Base-by-base conservation (phyloP, 2,329 filamentous ascomycete species). In the Gnomoniopsis smithogilvyi region DNA sequence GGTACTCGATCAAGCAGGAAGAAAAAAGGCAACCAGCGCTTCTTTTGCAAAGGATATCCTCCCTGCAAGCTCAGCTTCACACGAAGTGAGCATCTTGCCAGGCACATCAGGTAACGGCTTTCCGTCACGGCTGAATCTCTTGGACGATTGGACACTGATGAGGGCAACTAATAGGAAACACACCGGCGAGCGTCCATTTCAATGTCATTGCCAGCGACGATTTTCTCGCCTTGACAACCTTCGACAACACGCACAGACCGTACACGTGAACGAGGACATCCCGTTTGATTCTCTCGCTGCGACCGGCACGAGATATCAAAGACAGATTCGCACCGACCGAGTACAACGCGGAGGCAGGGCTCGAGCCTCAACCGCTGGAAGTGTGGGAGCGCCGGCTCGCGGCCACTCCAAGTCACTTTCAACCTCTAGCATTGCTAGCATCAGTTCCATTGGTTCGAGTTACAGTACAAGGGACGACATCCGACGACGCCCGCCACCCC, bases 231-330 rank as follows among this genome's bases (percentile, higher is more conserved):
- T 98, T 49, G 94, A 99, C 73, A 99, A 99, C 70, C 78, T 99
- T 54, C 87, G 95, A 60, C 95, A 99, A 71, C 95, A 99, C 79
- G 95, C 95, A 48, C 93, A 97, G 73, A 98, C 95, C 0, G 95
- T 99, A 1, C 95, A 99, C 72, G 90, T 96, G 59, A 97, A 98
- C 72, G 95, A 98, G 72, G 92, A 97, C 59, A 99, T 99, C 36
- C 95, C 95, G 3, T 87, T 88, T 45, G 92, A 97, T 72, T 98
- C 95, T 1, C 83, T 98, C 21, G 95, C 95, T 17, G 95, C 94
- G 3, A 95, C 91, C 1, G 92, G 93, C 24, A 96, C 93, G 10
- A 83, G 94, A 43, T 97, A 96, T 67, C 94, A 97, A 68, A 84
- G 94, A 62, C 93, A 97, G 73, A 92, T 96, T 60, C 85, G 94